Conservation (phyloP, 768 basidiomycete species). For the Agrocybe chaxingu region DNA sequence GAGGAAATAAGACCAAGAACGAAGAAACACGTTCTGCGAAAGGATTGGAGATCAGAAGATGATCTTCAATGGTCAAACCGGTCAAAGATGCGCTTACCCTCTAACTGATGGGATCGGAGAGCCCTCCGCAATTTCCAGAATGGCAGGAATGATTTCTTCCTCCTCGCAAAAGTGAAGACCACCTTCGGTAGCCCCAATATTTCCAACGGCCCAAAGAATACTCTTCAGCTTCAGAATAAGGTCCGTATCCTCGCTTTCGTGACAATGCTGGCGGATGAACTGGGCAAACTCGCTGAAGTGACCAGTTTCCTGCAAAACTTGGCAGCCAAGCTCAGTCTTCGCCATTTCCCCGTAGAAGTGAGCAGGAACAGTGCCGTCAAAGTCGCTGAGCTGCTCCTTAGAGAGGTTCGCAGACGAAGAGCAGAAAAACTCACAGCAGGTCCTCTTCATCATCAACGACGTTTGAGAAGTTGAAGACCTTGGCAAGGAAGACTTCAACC, state of each 20-base stretch:
- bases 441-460: constrained; percentile 69
- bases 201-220: constrained; percentile 95
- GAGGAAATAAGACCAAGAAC: constrained; percentile 91
- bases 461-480: constrained; percentile 59
- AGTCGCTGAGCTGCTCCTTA: constrained; percentile 41
- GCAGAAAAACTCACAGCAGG: constrained; percentile 38
- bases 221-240: constrained; percentile 91
- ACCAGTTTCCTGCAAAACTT: constrained; percentile 84
- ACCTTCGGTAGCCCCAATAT: constrained; percentile 85
- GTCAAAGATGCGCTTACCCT: constrained; percentile 60
- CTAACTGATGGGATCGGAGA: constrained; percentile 88
- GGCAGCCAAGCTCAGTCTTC: constrained; percentile 93
- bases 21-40: constrained; percentile 89
- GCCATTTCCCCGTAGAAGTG: constrained; percentile 99
- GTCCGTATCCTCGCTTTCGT: constrained; percentile 80
- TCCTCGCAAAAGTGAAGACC: constrained; percentile 96
- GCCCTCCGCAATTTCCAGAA: constrained; percentile 88
- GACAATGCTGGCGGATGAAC: constrained; percentile 83
- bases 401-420: background rate
- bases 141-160: constrained; percentile 87
- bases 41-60: background rate
- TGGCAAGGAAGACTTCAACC: constrained; percentile 87
- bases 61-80: background rate
- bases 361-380: constrained; percentile 85
- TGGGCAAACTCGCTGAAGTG: constrained; percentile 91